phyloP scores from a whole-genome alignment of 2,329 filamentous ascomycete species.

The Podosphaera fusca region DNA sequence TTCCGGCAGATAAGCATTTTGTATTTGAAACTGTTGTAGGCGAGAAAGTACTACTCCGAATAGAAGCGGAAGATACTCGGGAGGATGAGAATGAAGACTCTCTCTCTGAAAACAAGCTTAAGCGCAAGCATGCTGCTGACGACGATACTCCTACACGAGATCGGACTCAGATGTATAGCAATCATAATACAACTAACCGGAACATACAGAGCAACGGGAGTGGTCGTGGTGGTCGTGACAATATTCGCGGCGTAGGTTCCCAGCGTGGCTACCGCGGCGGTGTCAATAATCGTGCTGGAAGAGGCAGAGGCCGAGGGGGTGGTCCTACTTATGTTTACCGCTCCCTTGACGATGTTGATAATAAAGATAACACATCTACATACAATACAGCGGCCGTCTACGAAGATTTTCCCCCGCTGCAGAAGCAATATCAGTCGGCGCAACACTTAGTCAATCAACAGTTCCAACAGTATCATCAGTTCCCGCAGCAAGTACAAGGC shows the following conservation, averaged over 20 bases:
- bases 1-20: conserved; percentile 46
- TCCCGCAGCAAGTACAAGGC: conserved; percentile 9
- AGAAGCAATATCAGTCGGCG: conserved; percentile 15
- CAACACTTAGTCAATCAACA: conserved; percentile 16
- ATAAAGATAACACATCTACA: conserved; percentile 20
- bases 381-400: conserved; percentile 16
- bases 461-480: conserved; percentile 11
- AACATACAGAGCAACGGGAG: conserved; percentile 13
- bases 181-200: conserved; percentile 10
- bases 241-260: conserved; percentile 19
- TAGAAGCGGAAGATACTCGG: conserved; percentile 45
- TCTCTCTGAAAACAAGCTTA: conserved; percentile 34
- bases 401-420: conserved; percentile 17
- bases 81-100: conserved; percentile 41
- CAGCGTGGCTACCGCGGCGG: conserved; percentile 17
- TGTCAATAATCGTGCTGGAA: conserved; percentile 19
- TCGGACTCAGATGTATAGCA: conserved; percentile 16
- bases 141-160: conserved; percentile 21
- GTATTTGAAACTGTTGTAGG: conserved; percentile 65
- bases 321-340: conserved; percentile 28
- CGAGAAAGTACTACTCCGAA: conserved; percentile 63
- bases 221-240: conserved; percentile 15
- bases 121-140: conserved; percentile 37
- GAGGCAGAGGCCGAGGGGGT: conserved; percentile 21
- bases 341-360: conserved; percentile 41